Base-by-base conservation (phyloP, 345 rosid genomes). In the Euphorbia pulcherrima region DNA sequence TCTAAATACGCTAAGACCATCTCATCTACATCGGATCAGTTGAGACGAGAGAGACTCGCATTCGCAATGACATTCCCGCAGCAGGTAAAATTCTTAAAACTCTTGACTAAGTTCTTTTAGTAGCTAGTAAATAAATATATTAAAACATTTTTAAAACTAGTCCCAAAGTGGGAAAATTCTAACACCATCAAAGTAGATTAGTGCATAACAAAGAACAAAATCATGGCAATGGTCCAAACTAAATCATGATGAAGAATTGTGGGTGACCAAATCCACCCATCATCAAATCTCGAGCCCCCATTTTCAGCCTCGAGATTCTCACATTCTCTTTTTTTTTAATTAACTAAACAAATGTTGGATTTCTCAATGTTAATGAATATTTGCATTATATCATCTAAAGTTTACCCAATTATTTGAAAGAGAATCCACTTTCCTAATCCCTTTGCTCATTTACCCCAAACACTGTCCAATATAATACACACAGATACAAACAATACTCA, bases 291-390 rank as follows among this genome's bases (percentile, higher is more conserved):
- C 68, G 72, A 65, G 69, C 72, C 26, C 73, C 58, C 18, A 56
- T 18, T 2, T 46, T 66, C 11, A 29, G 69, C 81, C 71, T 79
- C 74, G 87, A 81, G 78, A 68, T 81, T 77, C 84, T 78, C 82
- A 83, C 87, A 83, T 84, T 80, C 85, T 71, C 68, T 60, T 18
- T 35, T 24, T 33, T 75, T 68, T 79, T 73, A 52, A 60, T 76
- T 66, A 79, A 67, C 76, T 64, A 70, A 68, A 68, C 64, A 79
- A 72, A 81, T 84, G 75, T 81, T 73, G 72, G 78, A 81, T 81
- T 79, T 81, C 72, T 72, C 76, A 60, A 64, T 62, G 57, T 50
- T 67, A 69, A 76, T 67, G 62, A 68, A 71, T 46, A 40, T 60
- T 62, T 44, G 16, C 50, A 30, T 35, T 23, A 53, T 21, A 21